Base-by-base conservation (phyloP, 2,329 filamentous ascomycete species). In the Phaeophleospora eucalypticola region DNA sequence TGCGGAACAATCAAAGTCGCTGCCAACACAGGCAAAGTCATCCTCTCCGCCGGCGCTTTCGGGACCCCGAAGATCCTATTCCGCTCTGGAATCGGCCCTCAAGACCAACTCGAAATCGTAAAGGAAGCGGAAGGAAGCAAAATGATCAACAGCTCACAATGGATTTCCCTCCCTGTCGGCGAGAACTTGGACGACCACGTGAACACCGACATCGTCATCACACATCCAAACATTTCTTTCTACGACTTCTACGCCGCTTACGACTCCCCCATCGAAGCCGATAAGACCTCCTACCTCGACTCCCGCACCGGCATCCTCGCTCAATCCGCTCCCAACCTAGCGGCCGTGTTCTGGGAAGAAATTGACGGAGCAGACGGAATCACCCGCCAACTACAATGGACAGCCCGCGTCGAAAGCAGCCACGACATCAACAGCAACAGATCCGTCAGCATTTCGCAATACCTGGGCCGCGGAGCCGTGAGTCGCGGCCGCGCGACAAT, bases 221-320 rank as follows among this genome's bases (percentile, higher is more conserved):
- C 67, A 10, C 75, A 79, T 57, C 70, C 72, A 10, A 74, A 73
- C 45, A 67, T 79, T 41, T 70, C 71, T 7, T 80, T 80, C 65
- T 86, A 86, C 59, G 78, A 86, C 68, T 85, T 83, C 58, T 83
- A 82, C 59, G 71, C 68, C 45, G 82, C 82, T 2, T 86, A 72
- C 68, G 57, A 74, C 52, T 65, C 61, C 10, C 70, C 71, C 2
- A 69, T 68, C 38, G 44, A 59, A 8, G 57, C 61, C 27, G 71
- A 76, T 56, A 66, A 65, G 53, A 55, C 66, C 15, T 43, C 58
- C 2, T 73, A 74, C 56, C 64, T 73, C 18, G 69, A 67, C 46
- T 64, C 68, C 46, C 74, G 79, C 45, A 74, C 72, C 20, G 82
- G 82, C 19, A 80, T 84, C 36, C 72, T 85, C 12, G 74, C 82